These are phyloP conservation scores for Orbilia brochopaga DNA, from an alignment of 2,329 filamentous ascomycete species.

Conservation along the genomic window DNA sequence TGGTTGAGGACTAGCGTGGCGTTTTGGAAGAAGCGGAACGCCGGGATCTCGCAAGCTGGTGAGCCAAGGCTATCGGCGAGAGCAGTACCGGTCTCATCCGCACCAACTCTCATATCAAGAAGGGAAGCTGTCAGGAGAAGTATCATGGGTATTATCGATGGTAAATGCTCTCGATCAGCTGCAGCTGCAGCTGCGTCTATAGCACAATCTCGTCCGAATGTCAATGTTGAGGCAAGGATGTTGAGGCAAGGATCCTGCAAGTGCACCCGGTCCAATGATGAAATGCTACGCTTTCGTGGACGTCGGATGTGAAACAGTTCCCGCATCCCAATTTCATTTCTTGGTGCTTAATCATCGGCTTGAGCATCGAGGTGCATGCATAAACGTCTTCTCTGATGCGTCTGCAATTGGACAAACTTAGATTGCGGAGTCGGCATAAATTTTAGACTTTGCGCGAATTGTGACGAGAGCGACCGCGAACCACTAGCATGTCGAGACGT, in stretches of 20 bases:
- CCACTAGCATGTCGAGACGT: neutral
- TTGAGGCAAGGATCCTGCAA: neutral
- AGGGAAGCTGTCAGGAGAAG: constrained; percentile 9
- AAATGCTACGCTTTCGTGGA: neutral
- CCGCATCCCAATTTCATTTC: neutral
- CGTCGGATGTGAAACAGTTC: neutral
- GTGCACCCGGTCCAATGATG: neutral
- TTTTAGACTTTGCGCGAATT: constrained; percentile 7
- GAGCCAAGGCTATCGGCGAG: constrained; percentile 19
- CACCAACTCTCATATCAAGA: neutral
- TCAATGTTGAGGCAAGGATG: neutral
- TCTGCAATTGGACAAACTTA: neutral
- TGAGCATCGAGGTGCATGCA: neutral
- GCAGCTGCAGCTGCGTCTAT: constrained; percentile 3
- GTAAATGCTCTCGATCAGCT: neutral
- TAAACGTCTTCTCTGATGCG: neutral
- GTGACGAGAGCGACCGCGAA: neutral
- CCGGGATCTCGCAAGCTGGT: constrained; percentile 20
- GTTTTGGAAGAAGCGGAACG: constrained; percentile 37
- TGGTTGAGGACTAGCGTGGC: constrained; percentile 31
- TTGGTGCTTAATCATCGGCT: neutral
- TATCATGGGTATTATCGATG: neutral
- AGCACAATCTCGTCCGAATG: neutral
- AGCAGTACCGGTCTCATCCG: constrained; percentile 13
- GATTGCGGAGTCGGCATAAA: constrained; percentile 2